Evolutionary conservation across 768 basidiomycete genomes (phyloP), one percentile per base, ranked within the genome.

Genomic region (Kwoniella dendrophila): DNA sequence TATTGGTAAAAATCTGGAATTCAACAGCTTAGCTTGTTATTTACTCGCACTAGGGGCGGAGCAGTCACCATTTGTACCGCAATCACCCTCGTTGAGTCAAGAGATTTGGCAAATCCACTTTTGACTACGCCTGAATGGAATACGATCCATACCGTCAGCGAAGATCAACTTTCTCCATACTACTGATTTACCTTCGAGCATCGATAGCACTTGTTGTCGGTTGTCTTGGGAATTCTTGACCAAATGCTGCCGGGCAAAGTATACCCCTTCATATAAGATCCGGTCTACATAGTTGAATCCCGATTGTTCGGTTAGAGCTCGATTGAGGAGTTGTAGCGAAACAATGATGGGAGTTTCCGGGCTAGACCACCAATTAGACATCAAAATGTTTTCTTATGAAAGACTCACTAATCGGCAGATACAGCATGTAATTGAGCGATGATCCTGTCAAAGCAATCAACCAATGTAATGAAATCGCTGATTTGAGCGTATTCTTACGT

Each of bases 181-280:
- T 5, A 38, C n/a, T 8, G n/a, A 12, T 7, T 16, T 20, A 47
- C 55, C 4, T 45, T 33, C 43, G 5, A 32, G n/a, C 22, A 30
- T 38, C 1, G 32, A n/a, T 1, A 34, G 11, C 4, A 56, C 43
- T 33, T 11, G 27, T n/a, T 22, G 20, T 20, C 34, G 26, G 18
- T 18, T 32, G n/a, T 18, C 55, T n/a, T 56, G 27, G 8, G 43
- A 22, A 40, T 32, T n/a, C n/a, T 4, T 34, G 7, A 30, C 8
- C 5, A 45, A 29, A 20, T 11, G 18, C 24, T 56, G 55, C 7
- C 44, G 55, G 12, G 43, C 55, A 2, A 47, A 32, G 18, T 33
- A 12, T 40, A 56, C 33, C 0, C 55, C 55, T 24, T 56, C 55
- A 32, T 56, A 56, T 10, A 56, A n/a, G 12, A 56, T 47, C 18